phyloP scores from a whole-genome alignment of 805 yeast species.

The Metschnikowia drakensbergensis region DNA sequence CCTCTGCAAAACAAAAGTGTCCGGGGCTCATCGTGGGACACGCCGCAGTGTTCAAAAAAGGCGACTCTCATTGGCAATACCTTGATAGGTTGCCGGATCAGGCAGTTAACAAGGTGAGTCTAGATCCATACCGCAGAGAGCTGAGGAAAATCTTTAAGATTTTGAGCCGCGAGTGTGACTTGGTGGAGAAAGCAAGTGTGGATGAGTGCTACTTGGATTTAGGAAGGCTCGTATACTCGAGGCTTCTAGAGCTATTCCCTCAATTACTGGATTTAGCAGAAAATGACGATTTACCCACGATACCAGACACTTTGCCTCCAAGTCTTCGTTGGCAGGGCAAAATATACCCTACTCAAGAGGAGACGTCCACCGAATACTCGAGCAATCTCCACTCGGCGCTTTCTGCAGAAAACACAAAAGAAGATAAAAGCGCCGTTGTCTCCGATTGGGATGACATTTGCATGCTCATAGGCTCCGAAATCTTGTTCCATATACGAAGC shows the following conservation, averaged over 20 bases:
- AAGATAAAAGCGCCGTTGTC: constrained; percentile 1
- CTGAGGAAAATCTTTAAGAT: constrained; percentile 72
- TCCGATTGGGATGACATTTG: constrained; percentile 77
- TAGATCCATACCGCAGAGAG: constrained; percentile 89
- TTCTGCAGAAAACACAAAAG: not conserved
- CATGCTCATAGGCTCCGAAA: constrained; percentile 60
- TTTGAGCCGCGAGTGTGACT: constrained; percentile 56
- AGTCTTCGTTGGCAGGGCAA: constrained; percentile 32
- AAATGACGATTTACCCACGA: constrained; percentile 38
- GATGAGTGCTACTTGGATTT: constrained; percentile 90
- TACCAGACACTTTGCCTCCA: constrained; percentile 38
- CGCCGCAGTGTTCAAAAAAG: constrained; percentile 89
- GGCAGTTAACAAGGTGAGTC: constrained; percentile 70
- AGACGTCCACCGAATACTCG: constrained; percentile 3
- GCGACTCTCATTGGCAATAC: constrained; percentile 81
- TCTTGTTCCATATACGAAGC: constrained; percentile 52
- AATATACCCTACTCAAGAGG: constrained; percentile 10
- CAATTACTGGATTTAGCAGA: constrained; percentile 23
- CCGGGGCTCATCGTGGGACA: constrained; percentile 77
- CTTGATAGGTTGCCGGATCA: constrained; percentile 56
- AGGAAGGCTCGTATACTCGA: constrained; percentile 56
- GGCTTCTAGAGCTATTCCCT: constrained; percentile 47
- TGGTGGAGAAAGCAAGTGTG: constrained; percentile 90
- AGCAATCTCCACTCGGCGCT: not conserved
- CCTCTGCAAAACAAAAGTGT: constrained; percentile 69